A percentile compares a stretch with the other conserved stretches of the same genome.
These are phyloP conservation scores for Cercospora brassicicola DNA, from an alignment of 2,329 filamentous ascomycete species.

Conservation along the genomic window DNA sequence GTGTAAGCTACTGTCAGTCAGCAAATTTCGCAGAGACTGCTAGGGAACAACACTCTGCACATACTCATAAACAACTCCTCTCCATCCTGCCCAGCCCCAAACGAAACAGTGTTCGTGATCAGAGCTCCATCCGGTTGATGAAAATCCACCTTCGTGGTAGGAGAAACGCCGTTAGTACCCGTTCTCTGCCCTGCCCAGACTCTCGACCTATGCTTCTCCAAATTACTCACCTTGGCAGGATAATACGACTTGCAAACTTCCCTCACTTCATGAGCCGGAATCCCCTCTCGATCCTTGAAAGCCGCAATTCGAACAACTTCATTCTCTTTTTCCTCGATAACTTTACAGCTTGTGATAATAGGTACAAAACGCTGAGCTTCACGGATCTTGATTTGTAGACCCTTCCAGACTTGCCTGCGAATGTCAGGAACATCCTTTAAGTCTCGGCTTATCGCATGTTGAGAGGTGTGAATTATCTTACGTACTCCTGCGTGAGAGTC, in stretches of 20 bases:
- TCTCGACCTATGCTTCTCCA: not conserved
- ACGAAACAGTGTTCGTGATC: conserved; percentile 49
- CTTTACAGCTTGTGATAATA: conserved; percentile 45
- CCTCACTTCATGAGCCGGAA: conserved; percentile 35
- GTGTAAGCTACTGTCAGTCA: conserved; percentile 39
- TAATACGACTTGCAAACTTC: conserved; percentile 45
- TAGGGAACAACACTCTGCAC: not conserved
- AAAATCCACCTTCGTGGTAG: conserved; percentile 46
- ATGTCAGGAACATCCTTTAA: not conserved
- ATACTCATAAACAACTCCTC: conserved; percentile 44
- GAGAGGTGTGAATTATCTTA: not conserved
- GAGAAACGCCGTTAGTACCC: not conserved
- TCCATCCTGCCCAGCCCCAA: conserved; percentile 39
- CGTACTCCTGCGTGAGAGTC: conserved; percentile 36
- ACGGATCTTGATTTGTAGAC: conserved; percentile 50
- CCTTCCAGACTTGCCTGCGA: conserved; percentile 43
- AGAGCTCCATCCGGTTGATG: conserved; percentile 45
- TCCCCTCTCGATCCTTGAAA: conserved; percentile 41
- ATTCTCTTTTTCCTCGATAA: conserved; percentile 43
- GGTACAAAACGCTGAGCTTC: conserved; percentile 50
- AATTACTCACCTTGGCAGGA: conserved; percentile 42
- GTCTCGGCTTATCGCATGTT: not conserved
- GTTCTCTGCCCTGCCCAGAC: not conserved
- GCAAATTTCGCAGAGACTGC: not conserved
- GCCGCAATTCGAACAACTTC: conserved; percentile 40